Evolutionary conservation across 2,329 filamentous ascomycete genomes (phyloP).

Genomic region (Ciborinia camelliae): DNA sequence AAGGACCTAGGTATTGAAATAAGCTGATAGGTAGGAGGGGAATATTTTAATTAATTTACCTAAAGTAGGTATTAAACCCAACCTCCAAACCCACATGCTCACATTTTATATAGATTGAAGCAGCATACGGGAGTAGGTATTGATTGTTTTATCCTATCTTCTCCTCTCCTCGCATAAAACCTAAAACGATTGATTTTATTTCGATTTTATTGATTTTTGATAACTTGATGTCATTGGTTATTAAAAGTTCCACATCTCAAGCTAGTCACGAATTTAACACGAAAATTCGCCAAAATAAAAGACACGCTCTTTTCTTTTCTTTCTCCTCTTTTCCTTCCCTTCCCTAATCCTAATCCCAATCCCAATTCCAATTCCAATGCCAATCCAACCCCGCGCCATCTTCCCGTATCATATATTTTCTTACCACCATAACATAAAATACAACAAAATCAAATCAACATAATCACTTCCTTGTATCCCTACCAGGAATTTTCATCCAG

Average conservation of each 20-base stretch:
- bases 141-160: too few relatives aligned
- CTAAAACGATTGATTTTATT: background rate
- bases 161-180: too few relatives aligned
- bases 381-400: background rate
- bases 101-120: too few relatives aligned
- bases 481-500: background rate
- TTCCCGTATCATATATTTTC: background rate
- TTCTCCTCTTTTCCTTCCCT: background rate
- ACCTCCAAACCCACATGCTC: too few relatives aligned
- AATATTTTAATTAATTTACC: too few relatives aligned
- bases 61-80: too few relatives aligned
- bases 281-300: slow-evolving; percentile 6
- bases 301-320: background rate
- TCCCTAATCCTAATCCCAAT: background rate
- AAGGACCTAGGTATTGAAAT: too few relatives aligned
- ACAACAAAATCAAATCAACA: slow-evolving; percentile 10
- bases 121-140: too few relatives aligned
- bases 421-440: slow-evolving; percentile 3
- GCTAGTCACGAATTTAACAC: background rate
- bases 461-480: background rate
- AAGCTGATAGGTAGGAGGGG: background rate
- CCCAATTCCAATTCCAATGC: too few relatives aligned
- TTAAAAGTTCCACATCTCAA: background rate
- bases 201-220: too few relatives aligned
- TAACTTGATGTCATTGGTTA: background rate